phyloP scores from a whole-genome alignment of 2,329 filamentous ascomycete genomes.

The Lecanicillium sp. region DNA sequence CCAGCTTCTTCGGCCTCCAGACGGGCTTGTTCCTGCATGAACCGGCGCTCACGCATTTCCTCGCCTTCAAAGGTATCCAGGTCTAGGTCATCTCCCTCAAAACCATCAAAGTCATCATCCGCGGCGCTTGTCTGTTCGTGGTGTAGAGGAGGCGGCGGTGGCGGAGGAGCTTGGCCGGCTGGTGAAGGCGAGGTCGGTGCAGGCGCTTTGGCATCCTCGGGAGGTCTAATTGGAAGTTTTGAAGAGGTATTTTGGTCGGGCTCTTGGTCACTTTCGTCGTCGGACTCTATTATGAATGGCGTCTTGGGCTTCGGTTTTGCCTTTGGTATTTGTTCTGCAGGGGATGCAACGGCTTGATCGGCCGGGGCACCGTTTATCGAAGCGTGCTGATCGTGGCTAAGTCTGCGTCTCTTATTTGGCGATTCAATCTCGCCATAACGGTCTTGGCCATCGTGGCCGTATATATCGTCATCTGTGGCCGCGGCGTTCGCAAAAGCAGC shows the following conservation, averaged over 20 bases:
- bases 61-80: constrained; percentile 49
- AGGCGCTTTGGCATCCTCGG: background rate
- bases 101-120: constrained; percentile 26
- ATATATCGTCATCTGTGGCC: constrained; percentile 16
- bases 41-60: constrained; percentile 58
- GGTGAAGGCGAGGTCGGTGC: background rate
- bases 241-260: constrained; percentile 2
- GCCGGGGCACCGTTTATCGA: constrained; percentile 11
- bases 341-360: constrained; percentile 1
- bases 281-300: constrained; percentile 66
- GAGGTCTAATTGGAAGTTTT: too few species aligned
- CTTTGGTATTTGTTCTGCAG: constrained; percentile 8
- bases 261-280: constrained; percentile 35
- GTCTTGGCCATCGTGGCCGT: constrained; percentile 18
- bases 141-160: background rate
- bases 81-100: constrained; percentile 50
- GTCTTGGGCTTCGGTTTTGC: constrained; percentile 18
- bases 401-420: constrained; percentile 21
- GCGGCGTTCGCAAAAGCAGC: constrained; percentile 12
- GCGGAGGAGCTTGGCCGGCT: too few species aligned
- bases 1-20: constrained; percentile 52
- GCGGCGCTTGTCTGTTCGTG: constrained; percentile 15
- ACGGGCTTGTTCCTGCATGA: constrained; percentile 68
- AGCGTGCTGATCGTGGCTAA: constrained; percentile 16
- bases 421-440: constrained; percentile 27